A percentile compares a stretch with the other conserved stretches of the same genome.
These are phyloP conservation scores for Epichloe elymi DNA, from an alignment of 2,329 filamentous ascomycete species.

Conservation along the genomic window DNA sequence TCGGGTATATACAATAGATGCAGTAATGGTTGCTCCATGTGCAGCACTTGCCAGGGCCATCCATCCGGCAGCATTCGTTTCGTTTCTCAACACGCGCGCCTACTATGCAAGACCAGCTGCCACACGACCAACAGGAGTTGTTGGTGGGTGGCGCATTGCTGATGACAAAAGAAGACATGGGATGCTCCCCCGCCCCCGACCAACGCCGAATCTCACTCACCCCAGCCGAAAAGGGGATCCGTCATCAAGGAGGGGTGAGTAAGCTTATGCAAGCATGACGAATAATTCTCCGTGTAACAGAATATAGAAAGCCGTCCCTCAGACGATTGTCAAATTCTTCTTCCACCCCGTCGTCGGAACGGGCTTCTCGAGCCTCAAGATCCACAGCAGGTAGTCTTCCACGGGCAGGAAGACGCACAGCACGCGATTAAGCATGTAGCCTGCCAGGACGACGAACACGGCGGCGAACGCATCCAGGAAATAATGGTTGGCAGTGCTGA, in stretches of 20 bases:
- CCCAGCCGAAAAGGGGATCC: background rate
- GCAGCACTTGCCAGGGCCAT: too few relatives aligned
- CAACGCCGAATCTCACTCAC: background rate
- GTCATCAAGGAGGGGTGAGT: background rate
- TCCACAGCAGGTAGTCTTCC: slow-evolving; percentile 52
- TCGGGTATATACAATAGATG: too few relatives aligned
- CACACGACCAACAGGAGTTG: background rate
- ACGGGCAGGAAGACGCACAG: slow-evolving; percentile 47
- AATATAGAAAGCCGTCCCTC: background rate
- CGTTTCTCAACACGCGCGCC: too few relatives aligned
- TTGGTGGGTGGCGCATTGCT: background rate
- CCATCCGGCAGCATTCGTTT: too few relatives aligned
- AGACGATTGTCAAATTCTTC: slow-evolving; percentile 9
- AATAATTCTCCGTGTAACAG: background rate
- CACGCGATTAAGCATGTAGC: slow-evolving; percentile 37
- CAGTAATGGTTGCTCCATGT: too few relatives aligned
- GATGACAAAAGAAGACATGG: background rate
- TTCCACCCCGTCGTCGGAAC: slow-evolving; percentile 29
- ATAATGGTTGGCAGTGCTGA: slow-evolving; percentile 49
- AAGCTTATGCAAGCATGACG: background rate
- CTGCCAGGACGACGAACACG: slow-evolving; percentile 43
- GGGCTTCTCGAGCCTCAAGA: slow-evolving; percentile 49
- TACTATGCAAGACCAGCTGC: too few relatives aligned
- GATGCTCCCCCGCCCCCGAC: too few relatives aligned
- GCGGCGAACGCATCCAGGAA: slow-evolving; percentile 54